Base-by-base conservation (phyloP, 495 filamentous ascomycete genomes). In the Podospora pseudopauciseta region DNA sequence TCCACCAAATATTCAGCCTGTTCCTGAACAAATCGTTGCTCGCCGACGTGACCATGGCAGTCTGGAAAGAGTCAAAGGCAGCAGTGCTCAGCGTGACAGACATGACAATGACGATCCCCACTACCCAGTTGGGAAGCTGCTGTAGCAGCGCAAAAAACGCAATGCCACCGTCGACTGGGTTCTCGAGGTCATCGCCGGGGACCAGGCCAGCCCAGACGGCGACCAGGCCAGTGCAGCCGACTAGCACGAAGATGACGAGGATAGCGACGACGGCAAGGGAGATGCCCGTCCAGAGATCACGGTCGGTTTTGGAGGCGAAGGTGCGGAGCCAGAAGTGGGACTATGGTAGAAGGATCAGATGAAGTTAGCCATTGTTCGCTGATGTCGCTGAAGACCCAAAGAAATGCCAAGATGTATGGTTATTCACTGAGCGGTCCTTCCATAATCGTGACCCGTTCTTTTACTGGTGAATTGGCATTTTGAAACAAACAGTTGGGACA, bases 11-110 rank as follows among this genome's bases (percentile, higher is more conserved):
- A 67, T 87, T 87, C 27, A 93, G 83, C 58, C 82, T 84, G 80
- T 92, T 92, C 58, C 89, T 86, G 80, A 92, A 92, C n/a, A 93
- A 68, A 72, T 93, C 90, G 75, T 92, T 92, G 65, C 88, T 90
- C 19, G 86, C 87, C 0, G 87, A 88, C 5, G 88, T 90, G 0
- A 92, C 87, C 89, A 92, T 93, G 59, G 91, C 88, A 1, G 88
- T 88, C 76, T 92, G 90, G 49, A 92, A 80, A 65, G 82, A 86
- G 77, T 93, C 90, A 65, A 92, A 92, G 2, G 90, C 88, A 2
- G 91, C 88, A 0, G 89, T 91, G 72, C 85, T 88, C 62, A 93
- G 82, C 18, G 86, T 86, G 13, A 92, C 87, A 0, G 90, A 86
- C 90, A 93, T 91, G 69, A 92, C 84, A 11, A 93, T 80, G 4